Evolutionary conservation across 352 stramenopile species (phyloP), one percentile per base, ranked within the genome.

Genomic region (Pythium guiyangense): DNA sequence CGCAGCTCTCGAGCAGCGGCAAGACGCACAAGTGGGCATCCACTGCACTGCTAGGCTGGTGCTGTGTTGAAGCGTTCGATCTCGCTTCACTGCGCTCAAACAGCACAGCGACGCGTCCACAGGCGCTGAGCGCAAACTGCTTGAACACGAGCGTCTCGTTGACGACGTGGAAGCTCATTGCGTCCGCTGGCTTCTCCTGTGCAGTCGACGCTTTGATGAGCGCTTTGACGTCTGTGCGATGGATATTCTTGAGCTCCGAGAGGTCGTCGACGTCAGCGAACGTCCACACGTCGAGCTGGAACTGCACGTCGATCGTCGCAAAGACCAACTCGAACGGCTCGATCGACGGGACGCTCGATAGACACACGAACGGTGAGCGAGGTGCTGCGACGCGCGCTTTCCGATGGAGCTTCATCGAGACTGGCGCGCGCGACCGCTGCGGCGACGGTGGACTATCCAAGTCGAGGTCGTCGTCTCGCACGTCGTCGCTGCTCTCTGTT

Each of bases 241-340:
- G 78, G 6, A 69, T 60, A 66, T 52, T 54, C 39, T 67, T 69
- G 9, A 88, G 35, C n/a, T 62, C 53, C 0, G 64, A 51, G 27
- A 86, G 70, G 17, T 86, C 73, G 31, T 81, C 73, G 22, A 81
- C 63, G 45, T 89, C 77, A n/a, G 50, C 18, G 55, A 91, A 85
- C 2, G 66, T 71, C 81, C 81, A 91, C 18, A 91, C 8, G 1
- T 63, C 69, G 29, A 91, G 47, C 25, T 52, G 58, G 29, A 62
- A 69, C 2, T 73, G 57, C 8, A 40, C 34, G 42, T 85, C 73
- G 39, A 89, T 71, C 39, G 63, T 78, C 6, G 64, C 69, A 57
- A 89, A 71, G 22, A 67, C 57, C 0, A 84, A 60, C 14, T 82
- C 68, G 60, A 77, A 90, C 25, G 34, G 52, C 54, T 82, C 61